phyloP scores from a whole-genome alignment of 2,329 filamentous ascomycete species.

The Hymenoscyphus repandus region DNA sequence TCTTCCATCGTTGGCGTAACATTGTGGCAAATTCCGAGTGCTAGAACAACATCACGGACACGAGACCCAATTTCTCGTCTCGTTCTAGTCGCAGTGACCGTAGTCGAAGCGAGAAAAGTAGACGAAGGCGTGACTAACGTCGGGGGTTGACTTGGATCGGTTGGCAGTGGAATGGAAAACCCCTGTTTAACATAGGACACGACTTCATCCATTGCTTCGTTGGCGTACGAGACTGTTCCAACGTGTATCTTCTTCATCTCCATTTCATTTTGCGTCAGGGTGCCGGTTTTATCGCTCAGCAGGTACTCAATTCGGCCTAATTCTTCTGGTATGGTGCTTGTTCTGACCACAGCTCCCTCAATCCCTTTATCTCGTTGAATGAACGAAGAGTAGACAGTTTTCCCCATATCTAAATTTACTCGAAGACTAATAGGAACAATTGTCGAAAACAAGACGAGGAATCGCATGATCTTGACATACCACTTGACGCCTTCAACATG shows the following conservation, averaged over 20 bases:
- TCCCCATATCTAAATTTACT: slow-evolving; percentile 95
- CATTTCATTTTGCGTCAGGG: slow-evolving; percentile 96
- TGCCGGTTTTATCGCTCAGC: slow-evolving; percentile 97
- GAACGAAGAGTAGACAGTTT: slow-evolving; percentile 92
- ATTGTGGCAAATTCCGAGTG: slow-evolving; percentile 91
- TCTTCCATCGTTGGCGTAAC: slow-evolving; percentile 89
- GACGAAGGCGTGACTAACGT: slow-evolving; percentile 72
- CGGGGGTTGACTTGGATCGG: slow-evolving; percentile 39
- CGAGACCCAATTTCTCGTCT: slow-evolving; percentile 89
- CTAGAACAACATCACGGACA: slow-evolving; percentile 87
- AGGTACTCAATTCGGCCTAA: slow-evolving; percentile 93
- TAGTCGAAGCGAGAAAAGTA: slow-evolving; percentile 53
- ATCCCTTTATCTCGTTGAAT: slow-evolving; percentile 91
- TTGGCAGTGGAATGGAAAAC: slow-evolving; percentile 54
- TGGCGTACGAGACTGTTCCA: slow-evolving; percentile 95
- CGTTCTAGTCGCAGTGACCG: slow-evolving; percentile 67
- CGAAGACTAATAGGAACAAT: slow-evolving; percentile 96
- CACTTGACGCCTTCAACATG: slow-evolving; percentile 63
- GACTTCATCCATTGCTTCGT: slow-evolving; percentile 98
- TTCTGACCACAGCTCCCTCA: slow-evolving; percentile 85
- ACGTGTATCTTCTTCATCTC: slow-evolving; percentile 98
- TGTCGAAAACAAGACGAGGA: slow-evolving; percentile 95
- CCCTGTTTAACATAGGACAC: slow-evolving; percentile 78
- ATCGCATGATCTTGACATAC: slow-evolving; percentile 98
- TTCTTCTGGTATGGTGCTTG: slow-evolving; percentile 96